Percentiles rank a stretch among this genome's conserved stretches.
Conservation (phyloP, 192 early-diverging fungal genomes). For the Coemansia nantahalensis region DNA sequence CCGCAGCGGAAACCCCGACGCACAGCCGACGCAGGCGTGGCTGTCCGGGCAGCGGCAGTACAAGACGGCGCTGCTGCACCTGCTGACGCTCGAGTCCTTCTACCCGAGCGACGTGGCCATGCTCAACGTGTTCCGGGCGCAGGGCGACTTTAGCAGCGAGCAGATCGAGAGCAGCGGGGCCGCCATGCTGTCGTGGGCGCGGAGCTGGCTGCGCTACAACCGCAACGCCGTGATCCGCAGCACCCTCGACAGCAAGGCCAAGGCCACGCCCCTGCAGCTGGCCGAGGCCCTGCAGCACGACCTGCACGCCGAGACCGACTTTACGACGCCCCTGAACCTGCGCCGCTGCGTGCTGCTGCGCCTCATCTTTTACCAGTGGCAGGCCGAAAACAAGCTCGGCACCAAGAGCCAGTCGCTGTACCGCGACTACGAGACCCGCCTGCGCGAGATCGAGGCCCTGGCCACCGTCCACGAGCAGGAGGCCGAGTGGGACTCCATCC, state of each 20-base stretch:
- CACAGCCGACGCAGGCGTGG: constrained; percentile 35
- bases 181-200: constrained; percentile 50
- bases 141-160: constrained; percentile 40
- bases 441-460: constrained; percentile 44
- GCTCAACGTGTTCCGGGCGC: constrained; percentile 39
- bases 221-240: constrained; percentile 46
- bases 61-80: constrained; percentile 39
- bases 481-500: constrained; percentile 26
- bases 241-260: constrained; percentile 41
- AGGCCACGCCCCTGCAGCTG: constrained; percentile 22
- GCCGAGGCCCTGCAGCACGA: constrained; percentile 51
- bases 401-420: constrained; percentile 52
- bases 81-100: constrained; percentile 51
- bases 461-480: constrained; percentile 35
- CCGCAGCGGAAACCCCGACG: constrained; percentile 18
- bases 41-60: constrained; percentile 37
- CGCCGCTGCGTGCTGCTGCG: constrained; percentile 41
- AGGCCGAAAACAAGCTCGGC: constrained; percentile 36
- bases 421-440: constrained; percentile 40
- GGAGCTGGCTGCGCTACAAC: constrained; percentile 53
- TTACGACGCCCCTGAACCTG: constrained; percentile 27
- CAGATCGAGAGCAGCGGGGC: constrained; percentile 33
- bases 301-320: constrained; percentile 26
- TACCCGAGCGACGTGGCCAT: constrained; percentile 51
- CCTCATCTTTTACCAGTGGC: constrained; percentile 46